Conservation (phyloP, 2,329 filamentous ascomycete species). For the Arthroderma uncinatum region DNA sequence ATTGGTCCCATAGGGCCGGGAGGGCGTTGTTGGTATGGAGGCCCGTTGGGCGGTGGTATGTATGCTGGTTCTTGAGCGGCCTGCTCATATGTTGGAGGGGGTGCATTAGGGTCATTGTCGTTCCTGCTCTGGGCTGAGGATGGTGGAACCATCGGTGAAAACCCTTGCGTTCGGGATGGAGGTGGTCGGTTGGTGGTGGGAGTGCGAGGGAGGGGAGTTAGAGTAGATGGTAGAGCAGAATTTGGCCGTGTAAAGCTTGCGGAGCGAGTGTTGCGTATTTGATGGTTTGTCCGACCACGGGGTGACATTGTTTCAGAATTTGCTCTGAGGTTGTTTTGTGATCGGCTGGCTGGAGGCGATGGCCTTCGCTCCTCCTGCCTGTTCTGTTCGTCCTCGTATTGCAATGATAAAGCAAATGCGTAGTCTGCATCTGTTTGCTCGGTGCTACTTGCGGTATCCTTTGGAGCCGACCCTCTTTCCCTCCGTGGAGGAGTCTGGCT, state of each 20-base stretch:
- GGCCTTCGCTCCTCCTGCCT: conserved; percentile 30
- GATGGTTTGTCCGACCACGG: neutral
- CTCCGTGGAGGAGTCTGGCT: conserved; percentile 8
- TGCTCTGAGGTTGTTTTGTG: neutral
- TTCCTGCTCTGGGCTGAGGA: conserved; percentile 30
- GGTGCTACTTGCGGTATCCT: conserved; percentile 33
- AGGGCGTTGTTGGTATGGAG: neutral
- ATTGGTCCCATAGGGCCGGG: neutral
- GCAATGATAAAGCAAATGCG: conserved; percentile 78
- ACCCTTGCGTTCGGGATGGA: conserved; percentile 14
- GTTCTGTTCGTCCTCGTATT: conserved; percentile 80
- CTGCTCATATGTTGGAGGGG: conserved; percentile 57
- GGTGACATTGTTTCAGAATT: neutral
- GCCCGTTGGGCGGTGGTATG: conserved; percentile 34
- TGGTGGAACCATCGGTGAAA: conserved; percentile 29
- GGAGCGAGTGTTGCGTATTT: neutral
- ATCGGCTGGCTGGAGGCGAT: conserved; percentile 4
- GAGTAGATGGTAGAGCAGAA: conserved; percentile 11
- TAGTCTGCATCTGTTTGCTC: conserved; percentile 62
- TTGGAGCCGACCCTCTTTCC: neutral
- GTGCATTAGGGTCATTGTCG: conserved; percentile 40
- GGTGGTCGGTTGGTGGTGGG: conserved; percentile 12
- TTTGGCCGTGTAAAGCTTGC: conserved; percentile 14
- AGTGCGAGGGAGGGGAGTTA: conserved; percentile 14
- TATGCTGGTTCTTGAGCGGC: conserved; percentile 48